Conservation (phyloP, 2,329 filamentous ascomycete genomes). For the Botrytis pseudocinerea region DNA sequence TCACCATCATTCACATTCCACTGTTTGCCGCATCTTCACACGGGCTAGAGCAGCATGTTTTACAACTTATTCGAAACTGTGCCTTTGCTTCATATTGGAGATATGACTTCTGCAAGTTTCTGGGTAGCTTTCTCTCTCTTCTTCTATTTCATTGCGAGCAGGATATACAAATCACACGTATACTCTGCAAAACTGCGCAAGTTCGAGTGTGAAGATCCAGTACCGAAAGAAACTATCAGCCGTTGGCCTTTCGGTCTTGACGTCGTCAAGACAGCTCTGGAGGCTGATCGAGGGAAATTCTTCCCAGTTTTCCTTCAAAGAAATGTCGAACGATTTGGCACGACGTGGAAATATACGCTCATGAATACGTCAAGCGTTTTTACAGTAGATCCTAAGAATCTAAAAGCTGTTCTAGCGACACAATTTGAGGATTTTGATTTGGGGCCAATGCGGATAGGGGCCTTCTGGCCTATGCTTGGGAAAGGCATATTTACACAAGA, state of each 20-base stretch:
- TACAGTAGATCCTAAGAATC: constrained; percentile 50
- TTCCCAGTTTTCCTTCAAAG: background rate
- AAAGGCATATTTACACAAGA: constrained; percentile 25
- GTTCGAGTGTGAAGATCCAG: constrained; percentile 2
- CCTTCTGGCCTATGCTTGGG: constrained; percentile 25
- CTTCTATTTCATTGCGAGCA: background rate
- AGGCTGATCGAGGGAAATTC: background rate
- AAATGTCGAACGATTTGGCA: background rate
- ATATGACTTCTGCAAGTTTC: background rate
- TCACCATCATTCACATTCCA: background rate
- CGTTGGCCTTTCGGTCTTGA: constrained; percentile 10
- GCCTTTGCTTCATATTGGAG: background rate
- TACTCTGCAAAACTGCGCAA: background rate
- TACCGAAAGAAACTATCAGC: background rate
- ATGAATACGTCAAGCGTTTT: background rate
- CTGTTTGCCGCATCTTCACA: background rate
- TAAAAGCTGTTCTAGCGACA: constrained; percentile 55
- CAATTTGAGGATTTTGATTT: constrained; percentile 53
- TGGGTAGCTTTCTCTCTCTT: background rate
- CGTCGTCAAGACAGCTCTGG: background rate
- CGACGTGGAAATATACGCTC: background rate
- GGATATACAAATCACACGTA: background rate
- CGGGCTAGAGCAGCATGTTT: background rate
- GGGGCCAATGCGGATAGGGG: background rate
- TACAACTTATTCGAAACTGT: background rate